Evolutionary conservation across 2,329 filamentous ascomycete species (phyloP), one percentile per base, ranked within the genome.

Genomic region (Chrysosporium queenslandicum): DNA sequence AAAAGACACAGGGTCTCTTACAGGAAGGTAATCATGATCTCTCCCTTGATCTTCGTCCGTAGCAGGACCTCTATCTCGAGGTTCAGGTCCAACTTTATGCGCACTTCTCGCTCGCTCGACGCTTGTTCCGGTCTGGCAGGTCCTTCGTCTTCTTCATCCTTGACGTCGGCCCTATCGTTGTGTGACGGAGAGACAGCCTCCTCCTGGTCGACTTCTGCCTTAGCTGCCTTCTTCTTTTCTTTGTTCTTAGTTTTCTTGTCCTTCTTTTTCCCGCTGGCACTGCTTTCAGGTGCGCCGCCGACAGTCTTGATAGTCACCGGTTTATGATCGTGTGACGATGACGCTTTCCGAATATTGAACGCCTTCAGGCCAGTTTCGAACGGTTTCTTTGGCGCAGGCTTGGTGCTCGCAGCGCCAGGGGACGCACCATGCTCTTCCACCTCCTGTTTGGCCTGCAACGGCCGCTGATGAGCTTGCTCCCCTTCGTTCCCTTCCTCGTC

Each of bases 1-100:
- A 46, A 47, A 36, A 47, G 32, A 37, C 39, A 9, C 14, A 30
- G 42, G 43, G 42, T 29, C 20, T 40, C 52, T 56, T 52, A 56
- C 48, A 56, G 3, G 36, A 56, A 56, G 5, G 55, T 54, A 34
- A 56, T 50, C 55, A 56, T 56, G n/a, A 56, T 50, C 39, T 56
- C 55, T 32, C 55, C 55, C 39, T 56, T 56, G 11, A 56, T 52
- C 37, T 54, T 54, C 34, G 52, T 47, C 32, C 34, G 41, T 14
- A 54, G 32, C 18, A 54, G 18, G 14, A 54, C 32, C 29, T 54
- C 55, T 25, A 56, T 34, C 46, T 56, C 55, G 20, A 56, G 52
- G 36, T 56, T 52, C 14, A 56, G 30, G 21, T 56, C 55, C 4
- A 56, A 14, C 34, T 55, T 55, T 34, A 55, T 55, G 25, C 48